Evolutionary conservation across 1,284 basidiomycete species (phyloP), one percentile per base, ranked within the genome.

Genomic region (Trichosporon sp.): DNA sequence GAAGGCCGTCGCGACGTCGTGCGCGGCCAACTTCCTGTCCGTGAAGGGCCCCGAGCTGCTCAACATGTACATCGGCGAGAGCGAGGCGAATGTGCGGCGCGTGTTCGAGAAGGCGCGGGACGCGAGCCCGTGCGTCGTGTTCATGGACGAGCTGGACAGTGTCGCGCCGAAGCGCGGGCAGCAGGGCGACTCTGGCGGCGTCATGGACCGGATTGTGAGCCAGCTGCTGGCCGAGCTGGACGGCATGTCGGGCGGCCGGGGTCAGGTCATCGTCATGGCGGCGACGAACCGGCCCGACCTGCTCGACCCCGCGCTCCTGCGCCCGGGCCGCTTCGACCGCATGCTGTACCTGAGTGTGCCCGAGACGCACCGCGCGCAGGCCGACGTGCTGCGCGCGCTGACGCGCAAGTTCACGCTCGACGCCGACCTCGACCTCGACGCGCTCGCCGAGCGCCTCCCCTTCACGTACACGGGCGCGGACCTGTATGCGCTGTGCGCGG

Each of bases 21-120:
- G 91, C 77, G 91, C 93, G 15, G 87, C 97, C 75, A 95, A 95
- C 78, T 95, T 95, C 82, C 90, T 95, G 80, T 93, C 92, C n/a
- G 91, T 99, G 78, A 98, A 98, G 80, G 96, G 96, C 0, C 96
- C 96, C 1, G 95, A 98, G 77, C 86, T 99, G 34, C 88, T 96
- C 56, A 97, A 97, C 81, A 97, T 98, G 89, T 98, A 98, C 82
- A 98, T 99, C 76, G 96, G 96, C 74, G 96, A 99, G 85, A 97
- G 95, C 6, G 97, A 99, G 81, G 92, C 95, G 38, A 95, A 96
- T 78, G 93, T 99, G 38, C 90, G 97, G 12, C 87, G 90, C 6
- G 89, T 99, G 1, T 99, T 99, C 80, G 91, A 93, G 76, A 88
- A 90, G 23, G 97, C 97, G 12, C 86, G 93, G 65, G 92, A 95